Percentiles rank a stretch among this genome's conserved stretches.
Conservation (phyloP, 1,139 yeast species). For the Pichia terricola region DNA sequence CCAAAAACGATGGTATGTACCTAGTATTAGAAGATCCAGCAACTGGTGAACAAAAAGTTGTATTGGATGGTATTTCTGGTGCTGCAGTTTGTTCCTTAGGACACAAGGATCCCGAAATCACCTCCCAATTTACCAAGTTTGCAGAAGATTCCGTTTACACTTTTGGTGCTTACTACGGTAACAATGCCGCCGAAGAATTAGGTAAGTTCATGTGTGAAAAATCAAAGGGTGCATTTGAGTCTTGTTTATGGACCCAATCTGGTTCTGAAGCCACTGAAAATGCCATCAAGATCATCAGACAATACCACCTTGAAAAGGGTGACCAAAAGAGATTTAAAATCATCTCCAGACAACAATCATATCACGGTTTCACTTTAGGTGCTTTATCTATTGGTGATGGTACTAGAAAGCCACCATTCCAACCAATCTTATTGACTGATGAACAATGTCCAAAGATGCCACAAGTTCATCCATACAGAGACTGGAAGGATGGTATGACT, state of each 20-base stretch:
- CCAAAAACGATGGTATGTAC: conserved; percentile 35
- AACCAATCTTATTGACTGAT: conserved; percentile 32
- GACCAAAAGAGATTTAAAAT: conserved; percentile 39
- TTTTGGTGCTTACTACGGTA: conserved; percentile 33
- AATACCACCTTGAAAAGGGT: conserved; percentile 43
- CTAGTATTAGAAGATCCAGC: conserved; percentile 37
- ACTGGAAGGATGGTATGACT: conserved; percentile 38
- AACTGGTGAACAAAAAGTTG: conserved; percentile 32
- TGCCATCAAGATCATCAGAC: conserved; percentile 40
- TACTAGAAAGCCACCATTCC: conserved; percentile 33
- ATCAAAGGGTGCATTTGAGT: conserved; percentile 44
- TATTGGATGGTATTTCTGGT: conserved; percentile 48
- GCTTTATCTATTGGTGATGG: conserved; percentile 40
- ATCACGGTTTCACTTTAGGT: conserved; percentile 52
- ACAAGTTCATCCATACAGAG: conserved; percentile 42
- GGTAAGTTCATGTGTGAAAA: conserved; percentile 43
- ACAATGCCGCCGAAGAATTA: conserved; percentile 40
- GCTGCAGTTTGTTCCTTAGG: conserved; percentile 51
- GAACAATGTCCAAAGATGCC: conserved; percentile 37
- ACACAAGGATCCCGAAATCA: conserved; percentile 43
- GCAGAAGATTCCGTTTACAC: conserved; percentile 36
- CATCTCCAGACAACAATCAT: conserved; percentile 43
- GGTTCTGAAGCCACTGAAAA: conserved; percentile 58
- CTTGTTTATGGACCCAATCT: conserved; percentile 49
- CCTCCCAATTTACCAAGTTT: conserved; percentile 36